phyloP scores from a whole-genome alignment of 2,329 filamentous ascomycete genomes.

The Penicillium frequentans region DNA sequence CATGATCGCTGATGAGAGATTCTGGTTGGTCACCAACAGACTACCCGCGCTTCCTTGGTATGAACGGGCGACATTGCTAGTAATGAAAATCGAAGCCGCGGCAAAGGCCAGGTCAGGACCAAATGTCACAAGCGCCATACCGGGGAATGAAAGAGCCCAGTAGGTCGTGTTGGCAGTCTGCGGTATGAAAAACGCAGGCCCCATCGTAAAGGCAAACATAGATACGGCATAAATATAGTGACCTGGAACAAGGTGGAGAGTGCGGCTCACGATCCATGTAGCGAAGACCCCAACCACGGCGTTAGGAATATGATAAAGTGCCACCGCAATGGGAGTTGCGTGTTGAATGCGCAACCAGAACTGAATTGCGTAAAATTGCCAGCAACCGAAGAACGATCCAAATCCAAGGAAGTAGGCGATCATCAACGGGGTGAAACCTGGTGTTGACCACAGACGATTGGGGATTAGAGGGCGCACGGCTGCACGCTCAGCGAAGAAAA shows the following conservation, averaged over 20 bases:
- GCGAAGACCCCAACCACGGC: conserved; percentile 47
- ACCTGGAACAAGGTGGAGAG: conserved; percentile 47
- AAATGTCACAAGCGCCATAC: conserved; percentile 47
- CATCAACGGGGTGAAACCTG: conserved; percentile 46
- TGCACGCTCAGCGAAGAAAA: conserved; percentile 49
- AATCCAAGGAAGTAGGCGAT: conserved; percentile 47
- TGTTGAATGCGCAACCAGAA: conserved; percentile 42
- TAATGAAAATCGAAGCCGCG: conserved; percentile 52
- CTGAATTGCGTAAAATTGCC: conserved; percentile 44
- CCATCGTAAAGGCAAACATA: conserved; percentile 44
- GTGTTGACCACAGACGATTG: conserved; percentile 43
- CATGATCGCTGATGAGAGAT: conserved; percentile 46
- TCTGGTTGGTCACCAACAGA: conserved; percentile 50
- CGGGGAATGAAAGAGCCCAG: conserved; percentile 49
- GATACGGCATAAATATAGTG: conserved; percentile 49
- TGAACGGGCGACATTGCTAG: conserved; percentile 46
- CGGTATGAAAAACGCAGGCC: conserved; percentile 42
- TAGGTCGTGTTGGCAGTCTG: conserved; percentile 44
- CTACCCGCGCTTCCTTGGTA: conserved; percentile 51
- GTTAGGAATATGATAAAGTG: conserved; percentile 49
- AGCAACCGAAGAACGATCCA: conserved; percentile 45
- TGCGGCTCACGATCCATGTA: conserved; percentile 48
- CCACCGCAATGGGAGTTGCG: conserved; percentile 41
- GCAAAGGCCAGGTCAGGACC: conserved; percentile 51
- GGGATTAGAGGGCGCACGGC: conserved; percentile 49